Conservation (phyloP, 768 basidiomycete genomes). For the Sistotremastrum niveocremeum region DNA sequence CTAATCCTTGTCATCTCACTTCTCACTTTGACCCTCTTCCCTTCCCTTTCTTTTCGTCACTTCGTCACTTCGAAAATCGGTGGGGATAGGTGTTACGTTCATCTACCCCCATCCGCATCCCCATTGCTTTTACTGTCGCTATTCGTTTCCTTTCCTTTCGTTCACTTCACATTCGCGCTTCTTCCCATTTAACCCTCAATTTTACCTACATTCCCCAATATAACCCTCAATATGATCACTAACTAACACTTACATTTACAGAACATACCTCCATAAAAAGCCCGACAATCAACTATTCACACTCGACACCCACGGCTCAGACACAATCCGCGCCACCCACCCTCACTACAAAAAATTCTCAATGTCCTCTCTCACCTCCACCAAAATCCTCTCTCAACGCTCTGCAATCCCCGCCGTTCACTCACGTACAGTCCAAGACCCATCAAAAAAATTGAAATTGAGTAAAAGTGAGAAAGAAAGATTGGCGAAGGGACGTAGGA, state of each 20-base stretch:
- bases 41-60: no score
- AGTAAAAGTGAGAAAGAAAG: slow-evolving; percentile 61
- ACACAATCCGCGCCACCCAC: slow-evolving; percentile 48
- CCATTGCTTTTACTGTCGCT: not conserved
- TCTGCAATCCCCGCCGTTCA: slow-evolving; percentile 79
- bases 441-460: slow-evolving; percentile 32
- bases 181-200: no score
- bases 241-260: slow-evolving; percentile 13
- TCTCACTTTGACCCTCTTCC: no score
- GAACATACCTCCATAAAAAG: slow-evolving; percentile 51
- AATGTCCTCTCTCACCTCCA: slow-evolving; percentile 41
- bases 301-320: slow-evolving; percentile 71
- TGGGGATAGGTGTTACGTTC: no score
- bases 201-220: no score
- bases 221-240: no score
- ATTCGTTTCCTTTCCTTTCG: not conserved
- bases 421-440: slow-evolving; percentile 34
- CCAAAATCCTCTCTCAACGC: slow-evolving; percentile 71
- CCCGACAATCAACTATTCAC: slow-evolving; percentile 65
- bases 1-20: not conserved
- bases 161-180: no score
- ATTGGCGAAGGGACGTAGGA: slow-evolving; percentile 40
- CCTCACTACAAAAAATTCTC: slow-evolving; percentile 32
- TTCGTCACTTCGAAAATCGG: no score
- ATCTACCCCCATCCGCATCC: not conserved